Base-by-base conservation (phyloP, 2,329 filamentous ascomycete species). In the Monilinia fructigena region DNA sequence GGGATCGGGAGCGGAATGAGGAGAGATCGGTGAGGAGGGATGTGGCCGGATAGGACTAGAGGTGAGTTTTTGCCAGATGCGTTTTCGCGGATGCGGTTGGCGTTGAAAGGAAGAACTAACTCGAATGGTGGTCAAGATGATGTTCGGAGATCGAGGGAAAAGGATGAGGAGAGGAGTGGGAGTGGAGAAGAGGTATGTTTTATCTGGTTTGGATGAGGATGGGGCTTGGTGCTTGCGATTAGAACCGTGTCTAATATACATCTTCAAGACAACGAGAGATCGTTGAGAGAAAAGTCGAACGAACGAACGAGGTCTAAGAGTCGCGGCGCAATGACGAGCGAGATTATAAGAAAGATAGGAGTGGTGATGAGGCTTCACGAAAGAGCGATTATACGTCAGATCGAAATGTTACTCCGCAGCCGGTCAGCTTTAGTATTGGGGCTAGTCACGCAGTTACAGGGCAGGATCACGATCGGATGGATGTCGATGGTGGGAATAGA, bases 401-500 rank as follows among this genome's bases (percentile, higher is more conserved):
- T 23, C 66, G 72, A 59, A 71, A 71, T 23, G 66, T 68, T 3
- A 74, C 75, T 23, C 74, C 75, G 11, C 63, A 63, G 14, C 75
- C 74, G 20, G 74, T 76, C 2, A 73, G 72, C 53, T 75, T 76
- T 67, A 74, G 74, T 56, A 73, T 76, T 63, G 68, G 66, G 60
- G 47, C 52, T 54, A 66, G 68, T 55, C 55, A 65, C 53, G 47
- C 63, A 28, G 58, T 65, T 48, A 63, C 65, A 66, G 67, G 62
- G 38, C 72, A 71, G 67, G 72, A 74, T 65, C 68, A 74, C 48
- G 75, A 69, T 64, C 72, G 65, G 69, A 77, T 71, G 77, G 77
- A 71, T 69, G 74, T 72, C n/a, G 72, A 75, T 55, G 63, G 65
- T n/a, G 65, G 70, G 3, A 66, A 69, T 23, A 74, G 72, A 70